These are phyloP conservation scores for Cynara cardunculus DNA, from an alignment of 129 eudicot species.

Conservation along the genomic window DNA sequence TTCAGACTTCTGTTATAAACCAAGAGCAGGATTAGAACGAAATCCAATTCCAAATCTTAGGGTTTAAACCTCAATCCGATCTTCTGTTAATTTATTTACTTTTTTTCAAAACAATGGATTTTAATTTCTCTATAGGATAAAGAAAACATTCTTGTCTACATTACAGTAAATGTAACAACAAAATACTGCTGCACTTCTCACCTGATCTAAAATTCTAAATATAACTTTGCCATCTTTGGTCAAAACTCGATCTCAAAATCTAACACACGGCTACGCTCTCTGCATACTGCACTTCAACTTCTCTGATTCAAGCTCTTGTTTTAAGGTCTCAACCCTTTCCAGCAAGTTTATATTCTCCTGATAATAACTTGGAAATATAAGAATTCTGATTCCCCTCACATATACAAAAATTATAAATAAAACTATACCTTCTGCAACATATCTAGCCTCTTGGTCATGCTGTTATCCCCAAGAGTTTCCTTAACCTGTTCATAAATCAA, in stretches of 20 bases:
- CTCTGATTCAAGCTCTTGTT: conserved; percentile 83
- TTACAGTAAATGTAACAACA: background rate
- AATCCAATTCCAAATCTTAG: too few species aligned
- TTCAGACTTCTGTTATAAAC: too few species aligned
- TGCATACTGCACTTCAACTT: conserved; percentile 69
- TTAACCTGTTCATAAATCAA: conserved; percentile 38
- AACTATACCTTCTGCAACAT: conserved; percentile 60
- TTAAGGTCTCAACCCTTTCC: conserved; percentile 63
- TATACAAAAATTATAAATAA: background rate
- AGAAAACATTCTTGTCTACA: background rate
- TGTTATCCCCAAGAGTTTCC: conserved; percentile 32
- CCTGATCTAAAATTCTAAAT: background rate
- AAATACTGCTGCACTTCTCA: background rate
- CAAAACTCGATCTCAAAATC: background rate
- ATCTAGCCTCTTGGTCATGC: conserved; percentile 44
- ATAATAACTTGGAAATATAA: background rate
- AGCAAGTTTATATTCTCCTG: conserved; percentile 89
- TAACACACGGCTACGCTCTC: conserved; percentile 16
- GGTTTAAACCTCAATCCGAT: too few species aligned
- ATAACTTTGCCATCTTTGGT: background rate
- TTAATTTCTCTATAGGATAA: background rate
- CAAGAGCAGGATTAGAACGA: too few species aligned
- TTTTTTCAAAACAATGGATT: background rate
- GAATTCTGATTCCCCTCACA: background rate
- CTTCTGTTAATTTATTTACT: too few species aligned